Evolutionary conservation across 768 basidiomycete species (phyloP).

Genomic region (Sarcodon sp.): DNA sequence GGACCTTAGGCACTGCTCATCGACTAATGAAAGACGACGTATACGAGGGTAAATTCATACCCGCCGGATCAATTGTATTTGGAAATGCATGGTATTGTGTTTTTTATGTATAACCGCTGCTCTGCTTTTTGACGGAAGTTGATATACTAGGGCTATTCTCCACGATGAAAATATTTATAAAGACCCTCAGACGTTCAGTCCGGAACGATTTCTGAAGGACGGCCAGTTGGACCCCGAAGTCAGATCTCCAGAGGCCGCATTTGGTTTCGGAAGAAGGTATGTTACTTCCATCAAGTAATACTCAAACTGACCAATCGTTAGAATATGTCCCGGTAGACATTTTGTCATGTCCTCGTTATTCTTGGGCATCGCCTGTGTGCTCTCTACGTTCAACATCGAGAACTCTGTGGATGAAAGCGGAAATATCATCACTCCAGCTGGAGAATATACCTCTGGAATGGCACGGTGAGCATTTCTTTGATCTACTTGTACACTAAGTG

Average conservation of each 20-base stretch:
- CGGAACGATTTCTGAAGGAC: constrained; percentile 23
- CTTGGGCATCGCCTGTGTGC: background rate
- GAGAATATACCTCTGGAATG: constrained; percentile 6
- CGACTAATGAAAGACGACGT: constrained; percentile 24
- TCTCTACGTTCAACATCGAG: constrained; percentile 9
- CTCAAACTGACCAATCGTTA: background rate
- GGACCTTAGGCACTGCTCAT: constrained; percentile 15
- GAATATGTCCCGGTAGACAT: constrained; percentile 14
- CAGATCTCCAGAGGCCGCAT: constrained; percentile 11
- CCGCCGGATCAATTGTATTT: constrained; percentile 15
- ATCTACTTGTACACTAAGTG: too few relatives aligned
- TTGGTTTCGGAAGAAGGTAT: constrained; percentile 10
- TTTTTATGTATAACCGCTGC: too few relatives aligned
- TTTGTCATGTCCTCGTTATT: constrained; percentile 7
- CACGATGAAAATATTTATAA: constrained; percentile 24
- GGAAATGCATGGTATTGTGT: constrained; percentile 13
- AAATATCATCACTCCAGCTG: constrained; percentile 6
- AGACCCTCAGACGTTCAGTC: constrained; percentile 26
- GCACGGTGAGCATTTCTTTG: background rate
- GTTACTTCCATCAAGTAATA: too few relatives aligned
- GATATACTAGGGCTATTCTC: constrained; percentile 5
- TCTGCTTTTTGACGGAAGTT: background rate
- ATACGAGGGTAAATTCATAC: constrained; percentile 20
- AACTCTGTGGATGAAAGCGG: constrained; percentile 10
- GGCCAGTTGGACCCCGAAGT: background rate